Evolutionary conservation across 2,329 filamentous ascomycete species (phyloP), one percentile per base, ranked within the genome.

Genomic region (Elsinoe batatas): DNA sequence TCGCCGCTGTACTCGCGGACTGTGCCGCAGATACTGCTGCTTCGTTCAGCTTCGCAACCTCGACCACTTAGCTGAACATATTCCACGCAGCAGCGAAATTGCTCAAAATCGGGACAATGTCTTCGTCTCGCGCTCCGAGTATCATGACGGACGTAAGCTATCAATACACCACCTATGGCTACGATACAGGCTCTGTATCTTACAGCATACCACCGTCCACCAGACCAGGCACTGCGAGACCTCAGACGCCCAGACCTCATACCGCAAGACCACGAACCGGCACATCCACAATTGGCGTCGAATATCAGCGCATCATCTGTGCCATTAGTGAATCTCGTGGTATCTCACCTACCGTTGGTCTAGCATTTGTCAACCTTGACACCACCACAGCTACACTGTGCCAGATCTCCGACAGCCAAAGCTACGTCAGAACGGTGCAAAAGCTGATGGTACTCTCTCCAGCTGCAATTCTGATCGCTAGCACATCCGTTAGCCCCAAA

Each of bases 361-460:
- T 95, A 38, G 88, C 89, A 2, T 91, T 96, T 65, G 76, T 96
- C 65, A 94, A 97, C 64, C 76, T 94, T 2, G 84, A 88, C 40
- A 91, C 88, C 2, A 87, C 86, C 37, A 89, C 95, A 70, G 87
- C 83, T 13, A 82, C 90, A 26, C 77, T 97, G 37, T 94, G 88
- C 65, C 89, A 96, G 65, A 91, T 97, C 60, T 90, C 86, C 65
- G 91, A 97, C 68, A 94, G 85, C 56, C 90, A 95, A 67, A 94
- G 90, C 33, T 97, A 95, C 67, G 84, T 90, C 57, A 85, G 84
- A 65, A 95, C 90, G 0, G 76, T 95, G 30, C 88, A 95, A 69
- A 95, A 96, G 67, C 78, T 97, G 33, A 80, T 81, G 53, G 82
- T 95, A 20, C 87, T 88, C 62, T 81, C 85, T 20, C 91, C 91